A percentile compares a stretch with the other conserved stretches of the same genome.
Evolutionary conservation across 2,329 filamentous ascomycete genomes (phyloP).

Genomic region (Trichoderma koningiopsis): DNA sequence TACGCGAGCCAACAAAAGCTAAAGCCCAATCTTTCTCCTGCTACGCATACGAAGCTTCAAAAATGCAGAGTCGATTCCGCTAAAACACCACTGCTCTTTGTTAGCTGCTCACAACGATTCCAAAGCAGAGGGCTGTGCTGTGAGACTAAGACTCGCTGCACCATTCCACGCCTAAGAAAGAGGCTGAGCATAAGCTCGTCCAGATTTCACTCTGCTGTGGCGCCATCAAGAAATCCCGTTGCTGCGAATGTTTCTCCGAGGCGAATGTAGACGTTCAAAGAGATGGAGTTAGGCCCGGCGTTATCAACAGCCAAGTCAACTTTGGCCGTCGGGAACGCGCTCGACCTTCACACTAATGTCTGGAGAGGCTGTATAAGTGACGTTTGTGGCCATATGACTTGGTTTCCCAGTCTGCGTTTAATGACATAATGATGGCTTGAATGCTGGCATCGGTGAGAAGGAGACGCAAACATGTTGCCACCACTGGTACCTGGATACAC

Average conservation of each 20-base stretch:
- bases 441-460: slow-evolving; percentile 9
- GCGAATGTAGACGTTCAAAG: background rate
- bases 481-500: background rate
- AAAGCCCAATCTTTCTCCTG: background rate
- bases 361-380: background rate
- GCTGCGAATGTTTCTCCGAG: background rate
- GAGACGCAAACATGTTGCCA: slow-evolving; percentile 1
- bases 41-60: background rate
- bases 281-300: background rate
- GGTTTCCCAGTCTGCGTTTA: background rate
- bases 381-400: background rate
- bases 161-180: background rate
- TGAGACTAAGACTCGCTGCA: background rate
- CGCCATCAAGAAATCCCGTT: background rate
- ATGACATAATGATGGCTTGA: slow-evolving; percentile 4
- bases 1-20: background rate
- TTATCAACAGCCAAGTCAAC: background rate
- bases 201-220: background rate
- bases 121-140: too few relatives aligned
- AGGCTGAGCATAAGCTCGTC: background rate
- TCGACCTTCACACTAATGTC: background rate
- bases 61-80: background rate
- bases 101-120: background rate
- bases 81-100: background rate
- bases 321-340: slow-evolving; percentile 1